Evolutionary conservation across 371 early-diverging fungal species (phyloP).

Genomic region (Zopfochytrium polystomum): DNA sequence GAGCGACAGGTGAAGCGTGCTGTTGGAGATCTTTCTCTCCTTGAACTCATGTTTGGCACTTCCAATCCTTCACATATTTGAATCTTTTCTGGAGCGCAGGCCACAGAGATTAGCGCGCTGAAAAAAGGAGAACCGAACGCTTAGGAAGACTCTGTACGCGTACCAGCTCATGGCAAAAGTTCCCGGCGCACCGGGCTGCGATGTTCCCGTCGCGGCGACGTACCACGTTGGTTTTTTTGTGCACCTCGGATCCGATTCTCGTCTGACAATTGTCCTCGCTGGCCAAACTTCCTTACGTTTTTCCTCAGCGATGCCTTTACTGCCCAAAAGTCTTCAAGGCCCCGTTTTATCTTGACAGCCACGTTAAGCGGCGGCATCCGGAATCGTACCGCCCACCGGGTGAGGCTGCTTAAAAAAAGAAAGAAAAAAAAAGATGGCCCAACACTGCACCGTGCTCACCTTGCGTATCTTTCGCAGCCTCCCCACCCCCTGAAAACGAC

Average conservation of each 20-base stretch:
- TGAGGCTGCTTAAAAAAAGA: no score
- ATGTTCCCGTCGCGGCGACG: slow-evolving; percentile 3
- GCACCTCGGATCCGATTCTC: no score
- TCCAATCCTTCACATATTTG: background rate
- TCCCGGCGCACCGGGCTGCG: slow-evolving; percentile 22
- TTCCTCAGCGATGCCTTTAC: slow-evolving; percentile 39
- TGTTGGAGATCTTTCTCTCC: no score
- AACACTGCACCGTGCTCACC: slow-evolving; percentile 6
- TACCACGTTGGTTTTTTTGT: slow-evolving; percentile 25
- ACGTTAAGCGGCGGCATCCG: slow-evolving; percentile 46
- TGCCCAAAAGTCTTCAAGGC: slow-evolving; percentile 50
- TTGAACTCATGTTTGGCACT: background rate
- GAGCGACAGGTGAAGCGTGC: slow-evolving; percentile 20
- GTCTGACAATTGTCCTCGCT: background rate
- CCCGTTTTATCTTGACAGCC: slow-evolving; percentile 38
- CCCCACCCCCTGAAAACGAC: no score
- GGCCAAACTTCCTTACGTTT: background rate
- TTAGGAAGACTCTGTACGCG: slow-evolving; percentile 49
- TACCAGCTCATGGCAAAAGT: slow-evolving; percentile 53
- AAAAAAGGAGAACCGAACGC: slow-evolving; percentile 41
- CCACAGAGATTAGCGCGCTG: slow-evolving; percentile 24
- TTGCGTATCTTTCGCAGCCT: background rate
- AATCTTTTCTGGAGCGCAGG: slow-evolving; percentile 17
- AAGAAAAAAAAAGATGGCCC: background rate
- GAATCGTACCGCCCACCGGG: slow-evolving; percentile 17